Conservation (phyloP, 306 rosid genomes). For the Luffa aegyptiaca region DNA sequence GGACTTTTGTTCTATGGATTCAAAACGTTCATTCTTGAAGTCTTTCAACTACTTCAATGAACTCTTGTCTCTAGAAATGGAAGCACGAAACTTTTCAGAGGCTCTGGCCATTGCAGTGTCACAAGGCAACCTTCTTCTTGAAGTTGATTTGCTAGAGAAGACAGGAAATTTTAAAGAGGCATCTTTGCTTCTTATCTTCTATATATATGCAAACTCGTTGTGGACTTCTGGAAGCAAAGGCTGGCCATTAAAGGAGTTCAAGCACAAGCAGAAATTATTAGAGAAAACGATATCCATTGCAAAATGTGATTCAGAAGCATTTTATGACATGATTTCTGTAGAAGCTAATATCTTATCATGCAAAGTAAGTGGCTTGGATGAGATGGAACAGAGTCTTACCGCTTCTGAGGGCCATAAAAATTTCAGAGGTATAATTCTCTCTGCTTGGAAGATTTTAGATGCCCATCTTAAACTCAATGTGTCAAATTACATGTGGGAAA, state of each 20-base stretch:
- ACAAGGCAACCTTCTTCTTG: conserved; percentile 29
- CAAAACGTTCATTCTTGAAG: conserved; percentile 32
- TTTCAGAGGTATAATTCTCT: conserved; percentile 25
- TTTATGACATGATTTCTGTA: conserved; percentile 21
- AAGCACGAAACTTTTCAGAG: conserved; percentile 30
- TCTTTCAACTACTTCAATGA: conserved; percentile 27
- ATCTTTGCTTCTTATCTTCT: conserved; percentile 18
- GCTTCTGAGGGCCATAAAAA: conserved; percentile 21
- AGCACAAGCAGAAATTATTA: conserved; percentile 27
- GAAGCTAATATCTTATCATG: conserved; percentile 32
- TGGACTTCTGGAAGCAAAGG: conserved; percentile 40
- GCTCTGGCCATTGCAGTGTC: conserved; percentile 32
- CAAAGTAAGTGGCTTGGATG: conserved; percentile 8
- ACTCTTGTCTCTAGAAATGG: conserved; percentile 40
- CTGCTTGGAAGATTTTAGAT: conserved; percentile 39
- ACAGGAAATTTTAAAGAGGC: conserved; percentile 29
- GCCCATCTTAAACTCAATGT: conserved; percentile 26
- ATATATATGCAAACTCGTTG: conserved; percentile 30
- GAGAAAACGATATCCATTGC: conserved; percentile 27
- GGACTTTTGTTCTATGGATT: conserved; percentile 38
- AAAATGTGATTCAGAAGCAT: conserved; percentile 15
- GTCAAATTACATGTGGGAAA: conserved; percentile 26
- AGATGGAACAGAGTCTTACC: conserved; percentile 16
- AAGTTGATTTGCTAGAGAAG: conserved; percentile 35
- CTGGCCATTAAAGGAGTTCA: conserved; percentile 41